These are phyloP conservation scores for Leucocoprinus leucothites DNA, from an alignment of 768 basidiomycete genomes.

Conservation along the genomic window DNA sequence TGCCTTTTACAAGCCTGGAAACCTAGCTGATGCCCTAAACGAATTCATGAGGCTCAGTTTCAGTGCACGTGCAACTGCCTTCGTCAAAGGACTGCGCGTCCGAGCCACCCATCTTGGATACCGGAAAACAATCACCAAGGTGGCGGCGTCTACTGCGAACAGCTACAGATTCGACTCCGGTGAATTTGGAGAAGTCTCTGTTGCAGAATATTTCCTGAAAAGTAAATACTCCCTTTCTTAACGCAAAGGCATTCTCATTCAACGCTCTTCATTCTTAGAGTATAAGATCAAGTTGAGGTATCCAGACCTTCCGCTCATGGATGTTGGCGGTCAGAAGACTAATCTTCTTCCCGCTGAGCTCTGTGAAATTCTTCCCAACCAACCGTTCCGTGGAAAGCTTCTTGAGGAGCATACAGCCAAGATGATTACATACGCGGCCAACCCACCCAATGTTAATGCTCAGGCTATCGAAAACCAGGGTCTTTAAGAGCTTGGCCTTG, in stretches of 20 bases:
- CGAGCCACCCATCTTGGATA: constrained; percentile 71
- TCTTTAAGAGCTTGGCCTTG: constrained; percentile 58
- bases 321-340: constrained; percentile 49
- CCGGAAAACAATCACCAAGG: constrained; percentile 63
- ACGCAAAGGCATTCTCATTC: neutral
- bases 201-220: constrained; percentile 62
- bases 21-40: constrained; percentile 59
- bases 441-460: constrained; percentile 69
- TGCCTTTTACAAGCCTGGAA: constrained; percentile 59
- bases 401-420: constrained; percentile 63
- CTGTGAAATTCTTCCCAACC: constrained; percentile 67
- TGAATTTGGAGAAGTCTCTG: constrained; percentile 50
- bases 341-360: constrained; percentile 67
- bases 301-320: constrained; percentile 54
- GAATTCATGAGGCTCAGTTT: constrained; percentile 53
- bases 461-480: constrained; percentile 58
- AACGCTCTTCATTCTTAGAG: constrained; percentile 38
- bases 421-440: constrained; percentile 74
- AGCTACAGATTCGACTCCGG: constrained; percentile 52
- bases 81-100: constrained; percentile 65
- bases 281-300: constrained; percentile 51
- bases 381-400: constrained; percentile 69
- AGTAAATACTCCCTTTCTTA: constrained; percentile 45
- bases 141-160: constrained; percentile 45
- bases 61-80: constrained; percentile 56